These are phyloP conservation scores for Claviceps quebecensis DNA, from an alignment of 2,329 filamentous ascomycete genomes.

Conservation along the genomic window DNA sequence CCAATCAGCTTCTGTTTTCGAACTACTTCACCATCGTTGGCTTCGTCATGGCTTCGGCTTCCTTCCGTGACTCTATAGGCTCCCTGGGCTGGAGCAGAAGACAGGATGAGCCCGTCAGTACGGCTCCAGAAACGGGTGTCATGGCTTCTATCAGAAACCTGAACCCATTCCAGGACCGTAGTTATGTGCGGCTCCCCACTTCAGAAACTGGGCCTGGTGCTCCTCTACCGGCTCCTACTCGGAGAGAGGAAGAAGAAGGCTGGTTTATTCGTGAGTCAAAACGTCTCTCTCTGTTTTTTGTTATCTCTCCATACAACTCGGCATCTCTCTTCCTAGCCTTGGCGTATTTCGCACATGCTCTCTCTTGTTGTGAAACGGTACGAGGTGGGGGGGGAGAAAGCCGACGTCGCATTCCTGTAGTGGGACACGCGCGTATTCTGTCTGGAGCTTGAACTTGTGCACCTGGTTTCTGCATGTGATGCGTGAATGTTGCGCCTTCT, in stretches of 20 bases:
- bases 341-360: conserved; percentile 9
- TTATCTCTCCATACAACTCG: neutral
- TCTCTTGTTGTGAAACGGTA: neutral
- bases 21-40: neutral
- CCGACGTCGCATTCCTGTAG: conserved; percentile 27
- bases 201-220: conserved; percentile 62
- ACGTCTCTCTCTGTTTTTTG: neutral
- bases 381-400: neutral
- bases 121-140: conserved; percentile 54
- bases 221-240: conserved; percentile 67
- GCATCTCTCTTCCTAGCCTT: conserved; percentile 1
- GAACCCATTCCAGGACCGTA: conserved; percentile 76
- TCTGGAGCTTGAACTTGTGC: conserved; percentile 16
- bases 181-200: conserved; percentile 83
- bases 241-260: conserved; percentile 87
- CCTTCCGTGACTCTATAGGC: conserved; percentile 89
- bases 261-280: conserved; percentile 80
- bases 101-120: conserved; percentile 65
- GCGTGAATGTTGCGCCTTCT: conserved; percentile 26
- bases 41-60: conserved; percentile 60
- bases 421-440: conserved; percentile 30
- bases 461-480: conserved; percentile 27
- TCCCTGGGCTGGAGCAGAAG: conserved; percentile 88
- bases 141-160: conserved; percentile 68
- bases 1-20: neutral